phyloP scores from a whole-genome alignment of 1,284 basidiomycete genomes.

The Ustilago crameri region DNA sequence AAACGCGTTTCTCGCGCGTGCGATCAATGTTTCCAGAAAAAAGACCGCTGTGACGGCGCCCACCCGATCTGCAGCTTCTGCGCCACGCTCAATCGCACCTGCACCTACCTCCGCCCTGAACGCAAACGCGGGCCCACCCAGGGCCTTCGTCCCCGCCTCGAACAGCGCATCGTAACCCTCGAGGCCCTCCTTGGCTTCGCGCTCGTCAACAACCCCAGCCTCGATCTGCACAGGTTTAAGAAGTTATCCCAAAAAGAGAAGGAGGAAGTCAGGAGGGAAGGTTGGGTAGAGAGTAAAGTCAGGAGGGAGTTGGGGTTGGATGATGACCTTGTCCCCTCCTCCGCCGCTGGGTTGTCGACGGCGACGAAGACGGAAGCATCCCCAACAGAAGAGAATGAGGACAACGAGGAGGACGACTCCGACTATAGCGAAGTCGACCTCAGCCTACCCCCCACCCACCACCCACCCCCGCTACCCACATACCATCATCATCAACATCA shows the following conservation, averaged over 20 bases:
- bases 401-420: neutral
- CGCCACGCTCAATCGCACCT: conserved; percentile 8
- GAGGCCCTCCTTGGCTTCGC: conserved; percentile 35
- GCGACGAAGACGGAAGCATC: neutral
- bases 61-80: conserved; percentile 37
- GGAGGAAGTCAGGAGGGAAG: conserved; percentile 6
- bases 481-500: neutral
- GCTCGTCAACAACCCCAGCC: neutral
- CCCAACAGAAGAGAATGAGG: neutral
- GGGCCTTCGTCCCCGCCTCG: conserved; percentile 33
- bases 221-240: neutral
- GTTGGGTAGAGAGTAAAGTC: conserved; percentile 9
- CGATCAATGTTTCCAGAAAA: conserved; percentile 49
- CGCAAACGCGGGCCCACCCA: conserved; percentile 43
- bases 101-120: conserved; percentile 45
- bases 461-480: neutral
- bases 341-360: neutral
- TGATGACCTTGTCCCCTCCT: conserved; percentile 5
- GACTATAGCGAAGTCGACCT: conserved; percentile 32
- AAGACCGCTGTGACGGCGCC: conserved; percentile 43
- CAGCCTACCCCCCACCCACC: conserved; percentile 20
- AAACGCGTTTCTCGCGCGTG: conserved; percentile 51
- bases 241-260: neutral
- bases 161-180: conserved; percentile 21
- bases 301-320: conserved; percentile 5